Conservation (phyloP, 192 early-diverging fungal genomes). For the Endogone sp. region DNA sequence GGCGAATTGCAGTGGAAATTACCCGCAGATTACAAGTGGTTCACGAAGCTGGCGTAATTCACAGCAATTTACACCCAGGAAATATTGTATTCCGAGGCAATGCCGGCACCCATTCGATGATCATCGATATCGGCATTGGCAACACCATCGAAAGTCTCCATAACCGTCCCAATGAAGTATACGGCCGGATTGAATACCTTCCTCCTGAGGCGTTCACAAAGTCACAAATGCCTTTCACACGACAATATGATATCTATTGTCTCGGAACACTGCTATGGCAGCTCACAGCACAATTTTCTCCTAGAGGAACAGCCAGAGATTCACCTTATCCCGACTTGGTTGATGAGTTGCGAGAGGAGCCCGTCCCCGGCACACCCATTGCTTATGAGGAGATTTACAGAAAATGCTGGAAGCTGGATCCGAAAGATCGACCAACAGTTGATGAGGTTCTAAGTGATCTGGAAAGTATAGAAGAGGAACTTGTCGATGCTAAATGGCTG, state of each 20-base stretch:
- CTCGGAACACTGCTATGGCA: not conserved
- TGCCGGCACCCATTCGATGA: not conserved
- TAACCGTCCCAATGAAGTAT: not conserved
- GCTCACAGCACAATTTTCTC: not conserved
- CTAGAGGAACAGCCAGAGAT: not conserved
- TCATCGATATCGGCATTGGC: not conserved
- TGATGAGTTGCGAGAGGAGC: not conserved
- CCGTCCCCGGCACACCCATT: not conserved
- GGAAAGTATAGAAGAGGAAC: not conserved
- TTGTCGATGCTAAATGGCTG: not conserved
- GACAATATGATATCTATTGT: not conserved
- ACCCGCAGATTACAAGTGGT: not conserved
- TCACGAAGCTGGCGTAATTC: not conserved
- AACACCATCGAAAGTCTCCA: not conserved
- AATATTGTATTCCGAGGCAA: not conserved
- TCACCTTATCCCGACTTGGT: too few relatives aligned
- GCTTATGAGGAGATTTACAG: not conserved
- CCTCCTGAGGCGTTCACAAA: not conserved
- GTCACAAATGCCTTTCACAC: not conserved
- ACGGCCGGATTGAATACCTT: not conserved
- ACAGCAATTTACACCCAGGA: not conserved
- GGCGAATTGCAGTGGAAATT: not conserved
- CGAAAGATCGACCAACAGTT: not conserved
- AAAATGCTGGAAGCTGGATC: not conserved
- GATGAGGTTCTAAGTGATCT: not conserved